Evolutionary conservation across 257 asterid genomes (phyloP).

Genomic region (Striga asiatica): DNA sequence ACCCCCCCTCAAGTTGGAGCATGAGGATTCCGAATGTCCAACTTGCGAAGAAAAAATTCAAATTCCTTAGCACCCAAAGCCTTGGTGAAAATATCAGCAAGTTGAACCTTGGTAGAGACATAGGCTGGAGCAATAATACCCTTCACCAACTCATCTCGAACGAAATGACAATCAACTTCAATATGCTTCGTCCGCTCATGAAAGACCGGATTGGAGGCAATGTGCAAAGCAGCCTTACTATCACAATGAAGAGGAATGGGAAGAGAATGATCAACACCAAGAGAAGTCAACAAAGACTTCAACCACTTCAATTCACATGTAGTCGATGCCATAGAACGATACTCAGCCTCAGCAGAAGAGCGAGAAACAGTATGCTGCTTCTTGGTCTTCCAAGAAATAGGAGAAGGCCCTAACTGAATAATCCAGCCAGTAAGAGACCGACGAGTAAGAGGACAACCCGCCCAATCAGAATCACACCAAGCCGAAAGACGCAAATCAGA

Average conservation of each 20-base stretch:
- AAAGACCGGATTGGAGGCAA: neutral
- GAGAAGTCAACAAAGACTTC: neutral
- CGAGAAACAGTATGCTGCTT: neutral
- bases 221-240: neutral
- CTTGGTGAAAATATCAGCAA: neutral
- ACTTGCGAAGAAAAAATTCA: neutral
- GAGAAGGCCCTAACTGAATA: neutral
- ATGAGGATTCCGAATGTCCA: neutral
- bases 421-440: neutral
- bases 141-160: no score
- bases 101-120: neutral
- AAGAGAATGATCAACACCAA: neutral
- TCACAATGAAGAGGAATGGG: neutral
- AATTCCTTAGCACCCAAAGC: neutral
- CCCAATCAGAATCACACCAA: neutral
- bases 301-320: neutral
- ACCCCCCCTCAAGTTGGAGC: constrained; percentile 1
- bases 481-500: neutral
- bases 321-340: neutral
- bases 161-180: neutral
- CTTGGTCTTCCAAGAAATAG: neutral
- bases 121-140: neutral
- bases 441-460: neutral
- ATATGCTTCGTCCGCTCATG: constrained; percentile 4
- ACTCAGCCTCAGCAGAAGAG: neutral